Conservation (phyloP, 2,329 filamentous ascomycete genomes). For the Clathrospora elynae region DNA sequence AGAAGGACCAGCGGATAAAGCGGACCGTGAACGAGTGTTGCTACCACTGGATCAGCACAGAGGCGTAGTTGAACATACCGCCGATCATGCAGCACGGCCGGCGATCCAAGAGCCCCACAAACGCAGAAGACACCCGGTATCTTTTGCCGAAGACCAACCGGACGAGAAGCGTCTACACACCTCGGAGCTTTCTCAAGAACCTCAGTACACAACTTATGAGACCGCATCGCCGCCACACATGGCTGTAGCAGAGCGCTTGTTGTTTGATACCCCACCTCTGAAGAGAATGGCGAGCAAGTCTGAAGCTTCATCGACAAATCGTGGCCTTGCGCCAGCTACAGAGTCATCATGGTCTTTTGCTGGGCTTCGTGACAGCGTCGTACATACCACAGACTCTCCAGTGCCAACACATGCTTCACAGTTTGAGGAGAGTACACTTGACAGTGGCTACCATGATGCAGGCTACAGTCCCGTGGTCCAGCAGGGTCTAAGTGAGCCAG, state of each 20-base stretch:
- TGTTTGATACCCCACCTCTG: neutral
- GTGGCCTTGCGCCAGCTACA: slow-evolving; percentile 13
- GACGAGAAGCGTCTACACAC: slow-evolving; percentile 44
- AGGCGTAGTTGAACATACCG: slow-evolving; percentile 13
- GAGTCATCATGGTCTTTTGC: slow-evolving; percentile 47
- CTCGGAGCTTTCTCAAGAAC: slow-evolving; percentile 17
- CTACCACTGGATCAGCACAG: neutral
- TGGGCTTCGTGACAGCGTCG: slow-evolving; percentile 52
- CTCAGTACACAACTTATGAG: slow-evolving; percentile 9
- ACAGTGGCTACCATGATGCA: slow-evolving; percentile 52
- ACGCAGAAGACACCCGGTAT: slow-evolving; percentile 42
- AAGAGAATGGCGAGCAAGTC: slow-evolving; percentile 3
- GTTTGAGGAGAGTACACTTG: slow-evolving; percentile 41
- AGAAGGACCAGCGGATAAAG: slow-evolving; percentile 11
- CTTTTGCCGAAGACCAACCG: slow-evolving; percentile 39
- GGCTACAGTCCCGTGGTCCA: slow-evolving; percentile 19
- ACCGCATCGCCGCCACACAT: slow-evolving; percentile 8
- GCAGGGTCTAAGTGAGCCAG: slow-evolving; percentile 17
- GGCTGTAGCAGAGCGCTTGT: slow-evolving; percentile 4
- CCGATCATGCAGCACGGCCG: slow-evolving; percentile 21
- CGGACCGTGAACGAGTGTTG: no score
- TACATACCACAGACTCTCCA: slow-evolving; percentile 54
- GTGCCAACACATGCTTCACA: slow-evolving; percentile 37
- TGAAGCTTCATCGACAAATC: slow-evolving; percentile 12
- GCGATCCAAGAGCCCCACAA: slow-evolving; percentile 33